Percentiles rank a stretch among this genome's conserved stretches.
Evolutionary conservation across 129 eudicot species (phyloP).

Genomic region (Pseudognaphalium luteoalbum): DNA sequence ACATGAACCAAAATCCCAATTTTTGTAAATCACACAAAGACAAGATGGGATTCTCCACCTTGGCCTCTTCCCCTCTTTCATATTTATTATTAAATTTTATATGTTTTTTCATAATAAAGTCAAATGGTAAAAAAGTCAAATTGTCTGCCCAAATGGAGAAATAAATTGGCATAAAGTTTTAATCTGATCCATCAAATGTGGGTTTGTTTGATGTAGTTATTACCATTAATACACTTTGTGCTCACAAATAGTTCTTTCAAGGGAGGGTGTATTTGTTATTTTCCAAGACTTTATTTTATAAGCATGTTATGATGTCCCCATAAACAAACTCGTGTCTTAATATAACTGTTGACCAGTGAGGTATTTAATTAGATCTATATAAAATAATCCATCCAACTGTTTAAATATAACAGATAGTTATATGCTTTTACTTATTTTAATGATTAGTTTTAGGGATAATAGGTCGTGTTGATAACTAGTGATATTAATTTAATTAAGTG

Average conservation of each 20-base stretch:
- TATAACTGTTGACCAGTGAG: background rate
- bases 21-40: constrained; percentile 19
- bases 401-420: no score
- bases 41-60: constrained; percentile 37
- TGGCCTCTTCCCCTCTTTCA: constrained; percentile 14
- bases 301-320: background rate
- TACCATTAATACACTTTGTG: constrained; percentile 16
- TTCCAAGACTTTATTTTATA: background rate
- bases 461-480: no score
- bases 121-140: constrained; percentile 28
- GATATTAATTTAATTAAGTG: no score
- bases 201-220: constrained; percentile 29
- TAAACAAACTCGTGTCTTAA: no score
- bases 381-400: background rate
- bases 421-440: no score
- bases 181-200: constrained; percentile 37
- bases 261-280: constrained; percentile 3
- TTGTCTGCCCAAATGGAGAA: constrained; percentile 27
- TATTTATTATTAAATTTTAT: background rate
- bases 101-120: background rate
- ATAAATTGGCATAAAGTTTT: constrained; percentile 20
- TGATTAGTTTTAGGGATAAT: no score
- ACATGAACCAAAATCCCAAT: constrained; percentile 22
- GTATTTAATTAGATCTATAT: background rate
- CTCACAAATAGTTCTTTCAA: constrained; percentile 11